Evolutionary conservation across 306 rosid genomes (phyloP).

Genomic region (Aeschynomene evenia): DNA sequence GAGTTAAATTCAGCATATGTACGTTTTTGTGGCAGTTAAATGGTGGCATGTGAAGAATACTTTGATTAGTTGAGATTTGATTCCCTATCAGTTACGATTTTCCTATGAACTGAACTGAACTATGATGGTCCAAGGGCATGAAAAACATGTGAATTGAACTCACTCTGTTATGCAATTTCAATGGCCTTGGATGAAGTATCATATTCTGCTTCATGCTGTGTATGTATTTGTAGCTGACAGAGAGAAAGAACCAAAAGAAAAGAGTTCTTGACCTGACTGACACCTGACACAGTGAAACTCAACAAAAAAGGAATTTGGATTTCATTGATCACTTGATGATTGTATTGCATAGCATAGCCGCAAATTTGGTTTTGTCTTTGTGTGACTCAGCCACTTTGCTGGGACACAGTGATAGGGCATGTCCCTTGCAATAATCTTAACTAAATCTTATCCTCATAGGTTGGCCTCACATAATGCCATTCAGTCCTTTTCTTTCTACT

Average conservation of each 20-base stretch:
- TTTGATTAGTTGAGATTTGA: not conserved
- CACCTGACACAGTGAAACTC: not conserved
- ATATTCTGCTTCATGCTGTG: not conserved
- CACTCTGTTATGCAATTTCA: not conserved
- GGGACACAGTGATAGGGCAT: constrained; percentile 17
- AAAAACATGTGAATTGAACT: constrained; percentile 1
- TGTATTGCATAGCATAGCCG: constrained; percentile 2
- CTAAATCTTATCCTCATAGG: constrained; percentile 30
- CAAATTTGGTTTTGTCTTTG: constrained; percentile 21
- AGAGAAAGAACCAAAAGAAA: not conserved
- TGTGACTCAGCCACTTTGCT: not conserved
- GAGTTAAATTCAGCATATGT: not conserved
- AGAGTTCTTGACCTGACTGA: not conserved
- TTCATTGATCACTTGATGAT: too few relatives aligned
- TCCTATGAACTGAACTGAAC: not conserved
- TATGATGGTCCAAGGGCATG: not conserved
- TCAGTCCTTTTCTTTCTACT: constrained; percentile 23
- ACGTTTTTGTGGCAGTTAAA: not conserved
- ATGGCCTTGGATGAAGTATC: not conserved
- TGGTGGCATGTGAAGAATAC: not conserved
- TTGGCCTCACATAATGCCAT: constrained; percentile 20
- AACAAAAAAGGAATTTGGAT: not conserved
- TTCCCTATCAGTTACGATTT: not conserved
- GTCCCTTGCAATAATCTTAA: constrained; percentile 22
- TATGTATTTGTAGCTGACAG: constrained; percentile 10